Evolutionary conservation across 202 grass and related monocot genomes (phyloP).

Genomic region (Schoenoplectus tabernaemontani): DNA sequence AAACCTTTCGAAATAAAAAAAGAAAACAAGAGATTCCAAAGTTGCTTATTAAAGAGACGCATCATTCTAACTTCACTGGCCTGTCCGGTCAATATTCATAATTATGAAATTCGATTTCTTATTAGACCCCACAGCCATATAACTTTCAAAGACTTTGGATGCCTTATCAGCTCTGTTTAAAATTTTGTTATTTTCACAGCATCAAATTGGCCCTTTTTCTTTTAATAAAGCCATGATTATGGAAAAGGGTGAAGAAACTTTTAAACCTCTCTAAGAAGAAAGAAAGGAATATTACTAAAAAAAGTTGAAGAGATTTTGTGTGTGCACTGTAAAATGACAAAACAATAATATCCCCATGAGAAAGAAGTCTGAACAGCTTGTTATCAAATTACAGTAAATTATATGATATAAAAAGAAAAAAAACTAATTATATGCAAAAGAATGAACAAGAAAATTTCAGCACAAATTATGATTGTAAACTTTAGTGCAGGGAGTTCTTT

Average conservation of each 20-base stretch:
- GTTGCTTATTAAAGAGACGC: neutral
- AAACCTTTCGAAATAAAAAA: neutral
- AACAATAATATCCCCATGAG: neutral
- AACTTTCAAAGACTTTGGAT: neutral
- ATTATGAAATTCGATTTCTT: neutral
- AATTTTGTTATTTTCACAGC: neutral
- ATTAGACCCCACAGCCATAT: neutral
- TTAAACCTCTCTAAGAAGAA: neutral
- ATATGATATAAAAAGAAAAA: neutral
- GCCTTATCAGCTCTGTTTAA: neutral
- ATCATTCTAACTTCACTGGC: neutral
- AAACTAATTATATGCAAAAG: neutral
- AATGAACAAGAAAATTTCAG: neutral
- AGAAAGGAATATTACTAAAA: neutral
- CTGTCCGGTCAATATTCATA: neutral
- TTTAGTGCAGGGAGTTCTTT: neutral
- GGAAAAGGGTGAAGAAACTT: neutral
- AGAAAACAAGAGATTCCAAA: conserved; percentile 15
- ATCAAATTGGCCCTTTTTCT: neutral
- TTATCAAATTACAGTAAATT: too few relatives aligned
- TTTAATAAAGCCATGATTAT: neutral
- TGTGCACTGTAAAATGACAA: neutral
- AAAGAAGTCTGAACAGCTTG: neutral
- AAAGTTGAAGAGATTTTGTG: neutral
- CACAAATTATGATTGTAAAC: neutral